Evolutionary conservation across 257 asterid species (phyloP).

Genomic region (Cinchona pubescens): DNA sequence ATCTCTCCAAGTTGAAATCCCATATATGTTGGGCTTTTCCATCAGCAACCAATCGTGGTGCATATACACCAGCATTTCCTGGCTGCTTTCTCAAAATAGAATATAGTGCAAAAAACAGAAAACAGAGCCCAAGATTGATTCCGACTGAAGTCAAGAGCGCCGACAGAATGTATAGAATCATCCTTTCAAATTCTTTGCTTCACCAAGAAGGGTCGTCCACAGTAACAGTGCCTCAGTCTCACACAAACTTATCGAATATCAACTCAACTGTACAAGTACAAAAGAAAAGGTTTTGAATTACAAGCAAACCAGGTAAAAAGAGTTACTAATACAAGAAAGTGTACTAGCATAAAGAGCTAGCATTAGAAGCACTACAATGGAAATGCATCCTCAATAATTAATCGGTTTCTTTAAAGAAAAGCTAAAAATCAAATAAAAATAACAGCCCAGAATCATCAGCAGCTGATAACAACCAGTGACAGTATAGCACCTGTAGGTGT

Average conservation of each 20-base stretch:
- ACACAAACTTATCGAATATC: constrained; percentile 3
- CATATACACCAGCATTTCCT: constrained; percentile 56
- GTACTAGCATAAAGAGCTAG: not conserved
- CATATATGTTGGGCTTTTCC: constrained; percentile 42
- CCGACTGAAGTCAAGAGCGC: constrained; percentile 91
- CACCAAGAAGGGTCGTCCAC: not conserved
- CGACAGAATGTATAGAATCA: constrained; percentile 94
- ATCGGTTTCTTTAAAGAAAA: too few relatives aligned
- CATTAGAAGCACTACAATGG: not conserved
- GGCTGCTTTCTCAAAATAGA: constrained; percentile 71
- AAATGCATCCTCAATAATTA: too few relatives aligned
- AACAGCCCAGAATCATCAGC: too few relatives aligned
- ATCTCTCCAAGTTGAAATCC: constrained; percentile 36
- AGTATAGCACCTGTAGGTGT: too few relatives aligned
- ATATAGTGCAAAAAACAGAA: constrained; percentile 51
- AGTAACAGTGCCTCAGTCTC: not conserved
- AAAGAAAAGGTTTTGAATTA: not conserved
- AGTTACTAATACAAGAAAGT: not conserved
- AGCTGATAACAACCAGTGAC: too few relatives aligned
- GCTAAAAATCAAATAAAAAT: too few relatives aligned
- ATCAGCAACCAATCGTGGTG: constrained; percentile 78
- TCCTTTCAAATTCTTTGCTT: constrained; percentile 35
- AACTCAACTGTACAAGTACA: constrained; percentile 11
- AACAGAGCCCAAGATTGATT: constrained; percentile 67
- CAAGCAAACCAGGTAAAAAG: not conserved